Evolutionary conservation across 2,329 filamentous ascomycete genomes (phyloP).

Genomic region (Ophiostoma ips): DNA sequence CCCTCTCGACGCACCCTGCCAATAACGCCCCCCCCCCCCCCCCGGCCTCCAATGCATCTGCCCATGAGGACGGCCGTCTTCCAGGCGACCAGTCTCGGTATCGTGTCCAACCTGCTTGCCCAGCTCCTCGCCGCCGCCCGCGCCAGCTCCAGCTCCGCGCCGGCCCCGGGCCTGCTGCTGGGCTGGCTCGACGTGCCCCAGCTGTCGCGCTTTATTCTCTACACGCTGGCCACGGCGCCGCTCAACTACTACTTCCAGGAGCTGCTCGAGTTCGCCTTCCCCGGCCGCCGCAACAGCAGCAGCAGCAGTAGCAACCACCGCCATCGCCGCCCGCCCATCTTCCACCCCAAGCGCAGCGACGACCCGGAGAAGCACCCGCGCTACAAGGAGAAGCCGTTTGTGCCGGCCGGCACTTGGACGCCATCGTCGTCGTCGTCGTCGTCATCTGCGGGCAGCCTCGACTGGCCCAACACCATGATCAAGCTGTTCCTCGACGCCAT

Average conservation of each 20-base stretch:
- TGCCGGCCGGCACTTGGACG: conserved; percentile 2
- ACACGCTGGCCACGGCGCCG: conserved; percentile 38
- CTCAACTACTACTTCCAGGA: conserved; percentile 46
- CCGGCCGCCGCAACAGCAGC: conserved; percentile 31
- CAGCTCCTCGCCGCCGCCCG: conserved; percentile 38
- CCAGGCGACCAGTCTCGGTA: conserved; percentile 37
- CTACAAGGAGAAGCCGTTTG: not conserved
- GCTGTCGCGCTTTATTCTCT: conserved; percentile 39
- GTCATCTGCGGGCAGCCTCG: conserved; percentile 21
- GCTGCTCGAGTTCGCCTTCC: conserved; percentile 37
- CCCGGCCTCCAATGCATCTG: conserved; percentile 28
- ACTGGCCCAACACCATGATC: conserved; percentile 27
- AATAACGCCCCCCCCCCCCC: too few species aligned
- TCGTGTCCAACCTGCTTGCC: conserved; percentile 39
- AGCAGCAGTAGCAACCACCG: too few species aligned
- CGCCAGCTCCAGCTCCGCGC: not conserved
- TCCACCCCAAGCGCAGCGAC: not conserved
- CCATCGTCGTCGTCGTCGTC: not conserved
- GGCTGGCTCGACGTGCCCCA: conserved; percentile 32
- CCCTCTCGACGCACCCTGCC: too few species aligned
- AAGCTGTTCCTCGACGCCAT: conserved; percentile 40
- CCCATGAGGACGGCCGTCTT: conserved; percentile 38
- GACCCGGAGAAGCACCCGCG: not conserved
- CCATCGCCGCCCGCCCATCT: not conserved
- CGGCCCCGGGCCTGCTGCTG: conserved; percentile 10